Evolutionary conservation across 768 basidiomycete genomes (phyloP), one percentile per base, ranked within the genome.

Genomic region (Xanthoconium stramineum): DNA sequence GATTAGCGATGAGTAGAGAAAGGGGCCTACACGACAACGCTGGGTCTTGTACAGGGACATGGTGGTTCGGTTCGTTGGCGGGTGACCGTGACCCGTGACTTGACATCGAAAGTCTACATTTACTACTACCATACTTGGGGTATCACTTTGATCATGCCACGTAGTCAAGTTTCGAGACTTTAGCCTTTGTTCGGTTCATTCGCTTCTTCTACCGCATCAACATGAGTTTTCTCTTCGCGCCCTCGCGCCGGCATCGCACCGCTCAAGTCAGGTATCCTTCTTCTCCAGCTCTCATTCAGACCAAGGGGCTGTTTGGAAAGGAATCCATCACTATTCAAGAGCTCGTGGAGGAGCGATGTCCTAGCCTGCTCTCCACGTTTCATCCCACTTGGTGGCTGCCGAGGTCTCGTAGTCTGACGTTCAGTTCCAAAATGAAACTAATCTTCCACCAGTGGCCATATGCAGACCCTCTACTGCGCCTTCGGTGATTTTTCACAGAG

Each of bases 1-100:
- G 55, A 51, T 30, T 20, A 7, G 32, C 39, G 15, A 57, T 52
- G 49, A 36, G 29, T 7, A 63, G 44, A 64, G 50, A 13, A 35
- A 54, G 40, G 17, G 10, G 67, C 78, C 42, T 66, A 79, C 80
- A 30, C 80, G 79, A 67, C 80, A 81, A 32, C 74, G 74, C 55
- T 75, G 70, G 42, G 72, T 77, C 66, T 81, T 81, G 68, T 74
- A 79, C 44, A 68, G 44, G 36, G 70, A 73, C 70, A 71, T 71
- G 48, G 40, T 56, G 53, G 58, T 56, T 36, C 28, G 12, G 53
- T 28, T 36, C 28, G 12, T 50, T 28, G 32, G 50, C 35, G 24
- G 45, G 61, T 67, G 65, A 69, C 57, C 3, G 65, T 61, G 62
- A 61, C 57, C n/a, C 4, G 65, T 62, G 60, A 65, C 59, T 24